These are phyloP conservation scores for Vaccinium corymbosum DNA, from an alignment of 148 eudicot species.

Conservation along the genomic window DNA sequence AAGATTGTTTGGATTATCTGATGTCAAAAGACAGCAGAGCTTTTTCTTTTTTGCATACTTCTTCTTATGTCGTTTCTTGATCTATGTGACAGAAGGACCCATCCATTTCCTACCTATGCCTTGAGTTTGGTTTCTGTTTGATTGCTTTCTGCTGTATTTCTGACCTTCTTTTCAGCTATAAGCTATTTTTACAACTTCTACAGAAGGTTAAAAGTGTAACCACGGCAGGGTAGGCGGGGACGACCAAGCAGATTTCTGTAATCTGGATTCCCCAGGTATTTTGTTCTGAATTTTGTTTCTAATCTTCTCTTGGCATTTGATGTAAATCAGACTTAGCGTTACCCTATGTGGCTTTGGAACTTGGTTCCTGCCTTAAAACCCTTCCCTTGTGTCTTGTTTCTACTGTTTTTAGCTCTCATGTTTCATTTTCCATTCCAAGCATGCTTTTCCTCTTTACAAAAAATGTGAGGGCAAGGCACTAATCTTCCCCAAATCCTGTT, in stretches of 20 bases:
- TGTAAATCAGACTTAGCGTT: not conserved
- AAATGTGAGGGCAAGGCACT: too few relatives aligned
- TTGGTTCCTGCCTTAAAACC: not conserved
- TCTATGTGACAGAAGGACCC: not conserved
- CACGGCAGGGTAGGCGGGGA: not conserved
- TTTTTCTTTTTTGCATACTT: not conserved
- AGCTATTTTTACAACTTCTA: not conserved
- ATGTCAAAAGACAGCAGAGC: not conserved
- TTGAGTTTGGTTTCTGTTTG: not conserved
- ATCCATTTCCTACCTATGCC: not conserved
- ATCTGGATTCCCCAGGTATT: not conserved
- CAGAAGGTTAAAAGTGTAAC: not conserved
- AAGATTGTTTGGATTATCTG: constrained; percentile 3
- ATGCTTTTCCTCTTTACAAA: too few relatives aligned
- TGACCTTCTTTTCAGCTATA: not conserved
- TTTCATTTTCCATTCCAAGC: not conserved
- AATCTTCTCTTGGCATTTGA: not conserved
- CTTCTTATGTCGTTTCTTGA: not conserved
- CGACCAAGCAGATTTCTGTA: not conserved
- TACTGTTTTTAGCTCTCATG: not conserved
- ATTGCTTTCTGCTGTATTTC: not conserved
- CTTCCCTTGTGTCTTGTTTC: not conserved
- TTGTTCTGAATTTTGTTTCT: not conserved
- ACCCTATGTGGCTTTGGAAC: not conserved
- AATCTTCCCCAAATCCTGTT: too few relatives aligned